These are phyloP conservation scores for maize (Zea mays) DNA, from an alignment of 176 grass and related monocot genomes.

Conservation along the genomic window DNA sequence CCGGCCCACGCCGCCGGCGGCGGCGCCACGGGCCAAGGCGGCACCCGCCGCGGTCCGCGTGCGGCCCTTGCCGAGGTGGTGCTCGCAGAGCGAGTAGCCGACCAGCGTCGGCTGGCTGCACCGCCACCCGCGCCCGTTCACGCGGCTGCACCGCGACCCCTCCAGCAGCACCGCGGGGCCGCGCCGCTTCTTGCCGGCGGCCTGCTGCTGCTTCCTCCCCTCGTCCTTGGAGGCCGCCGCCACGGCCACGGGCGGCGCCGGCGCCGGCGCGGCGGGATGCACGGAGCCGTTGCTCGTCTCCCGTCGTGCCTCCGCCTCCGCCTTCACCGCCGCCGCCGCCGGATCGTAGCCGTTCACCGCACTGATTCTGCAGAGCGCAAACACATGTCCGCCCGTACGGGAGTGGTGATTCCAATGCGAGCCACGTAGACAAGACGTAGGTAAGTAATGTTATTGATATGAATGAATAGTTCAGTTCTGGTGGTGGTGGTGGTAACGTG, in stretches of 20 bases:
- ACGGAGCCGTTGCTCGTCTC: slow-evolving; percentile 7
- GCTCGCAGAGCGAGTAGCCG: slow-evolving; percentile 83
- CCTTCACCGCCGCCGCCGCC: not conserved
- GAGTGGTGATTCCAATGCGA: not conserved
- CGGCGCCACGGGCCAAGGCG: slow-evolving; percentile 1
- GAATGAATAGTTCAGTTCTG: too few relatives aligned
- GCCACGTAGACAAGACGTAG: not conserved
- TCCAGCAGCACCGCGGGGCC: slow-evolving; percentile 59
- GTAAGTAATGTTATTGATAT: too few relatives aligned
- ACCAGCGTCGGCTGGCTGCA: slow-evolving; percentile 83
- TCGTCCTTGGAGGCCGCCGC: not conserved
- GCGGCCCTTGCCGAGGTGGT: slow-evolving; percentile 87
- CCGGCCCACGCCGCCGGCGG: slow-evolving; percentile 31
- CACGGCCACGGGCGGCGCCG: not conserved
- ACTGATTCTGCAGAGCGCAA: slow-evolving; percentile 30
- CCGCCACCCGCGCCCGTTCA: slow-evolving; percentile 87
- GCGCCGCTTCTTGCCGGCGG: slow-evolving; percentile 46
- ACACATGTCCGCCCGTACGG: not conserved
- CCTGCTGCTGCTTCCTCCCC: slow-evolving; percentile 8
- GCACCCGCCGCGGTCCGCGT: slow-evolving; percentile 41
- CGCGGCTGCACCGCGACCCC: slow-evolving; percentile 83
- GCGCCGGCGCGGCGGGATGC: not conserved
- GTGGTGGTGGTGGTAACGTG: not conserved
- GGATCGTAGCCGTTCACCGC: slow-evolving; percentile 18
- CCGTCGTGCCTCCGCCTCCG: not conserved